Conservation (phyloP, 2,329 filamentous ascomycete genomes). For the Xylaria hypoxylon region DNA sequence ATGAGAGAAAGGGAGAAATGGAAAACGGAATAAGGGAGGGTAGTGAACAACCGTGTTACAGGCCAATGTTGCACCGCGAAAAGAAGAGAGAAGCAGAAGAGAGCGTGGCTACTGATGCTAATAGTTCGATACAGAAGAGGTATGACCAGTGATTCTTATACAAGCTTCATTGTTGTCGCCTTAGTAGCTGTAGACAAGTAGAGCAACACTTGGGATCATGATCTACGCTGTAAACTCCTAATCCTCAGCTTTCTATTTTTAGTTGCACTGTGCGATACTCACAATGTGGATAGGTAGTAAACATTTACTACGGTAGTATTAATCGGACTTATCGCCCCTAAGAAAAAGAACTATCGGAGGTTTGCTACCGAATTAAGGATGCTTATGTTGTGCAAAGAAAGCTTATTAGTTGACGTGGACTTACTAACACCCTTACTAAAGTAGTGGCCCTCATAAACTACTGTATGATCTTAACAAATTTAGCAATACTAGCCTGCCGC, state of each 20-base stretch:
- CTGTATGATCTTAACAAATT: not conserved
- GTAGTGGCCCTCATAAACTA: not conserved
- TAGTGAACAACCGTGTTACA: conserved; percentile 13
- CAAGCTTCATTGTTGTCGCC: not conserved
- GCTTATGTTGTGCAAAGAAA: conserved; percentile 19
- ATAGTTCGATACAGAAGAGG: not conserved
- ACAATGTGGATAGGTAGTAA: conserved; percentile 6
- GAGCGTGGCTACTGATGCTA: conserved; percentile 16
- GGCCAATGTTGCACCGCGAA: conserved; percentile 18
- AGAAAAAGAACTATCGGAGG: not conserved
- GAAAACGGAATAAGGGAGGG: not conserved
- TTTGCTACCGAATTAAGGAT: conserved; percentile 16
- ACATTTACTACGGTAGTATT: conserved; percentile 9
- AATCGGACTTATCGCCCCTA: conserved; percentile 21
- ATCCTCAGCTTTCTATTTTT: conserved; percentile 26
- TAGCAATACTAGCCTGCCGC: not conserved
- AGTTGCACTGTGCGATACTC: not conserved
- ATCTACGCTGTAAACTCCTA: conserved; percentile 11
- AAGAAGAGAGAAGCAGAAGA: conserved; percentile 27
- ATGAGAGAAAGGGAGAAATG: too few relatives aligned
- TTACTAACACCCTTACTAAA: conserved; percentile 34
- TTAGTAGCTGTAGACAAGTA: conserved; percentile 4
- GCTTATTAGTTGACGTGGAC: conserved; percentile 31
- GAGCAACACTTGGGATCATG: conserved; percentile 4
- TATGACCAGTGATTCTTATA: conserved; percentile 24